Conservation (phyloP, 441 rosid species). For the Bocquillonia castaneifolia region DNA sequence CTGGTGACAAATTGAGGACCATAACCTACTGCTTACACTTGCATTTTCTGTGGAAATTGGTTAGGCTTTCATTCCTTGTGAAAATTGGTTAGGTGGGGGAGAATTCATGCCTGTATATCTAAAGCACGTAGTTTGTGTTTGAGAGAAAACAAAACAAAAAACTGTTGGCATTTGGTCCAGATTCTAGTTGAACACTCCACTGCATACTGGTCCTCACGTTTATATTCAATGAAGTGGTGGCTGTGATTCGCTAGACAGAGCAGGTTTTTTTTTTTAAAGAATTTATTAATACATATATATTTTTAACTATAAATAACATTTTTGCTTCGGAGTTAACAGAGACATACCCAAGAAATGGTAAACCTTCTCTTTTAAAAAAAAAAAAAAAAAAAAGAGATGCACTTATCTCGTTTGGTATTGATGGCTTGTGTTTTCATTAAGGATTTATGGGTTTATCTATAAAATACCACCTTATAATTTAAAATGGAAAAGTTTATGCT, state of each 20-base stretch:
- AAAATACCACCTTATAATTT: too few relatives aligned
- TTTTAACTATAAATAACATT: too few relatives aligned
- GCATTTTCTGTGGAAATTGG: background rate
- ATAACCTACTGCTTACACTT: background rate
- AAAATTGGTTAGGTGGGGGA: slow-evolving; percentile 12
- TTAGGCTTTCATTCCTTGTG: slow-evolving; percentile 17
- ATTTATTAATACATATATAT: too few relatives aligned
- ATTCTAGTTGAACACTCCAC: background rate
- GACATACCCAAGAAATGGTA: too few relatives aligned
- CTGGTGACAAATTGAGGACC: slow-evolving; percentile 7
- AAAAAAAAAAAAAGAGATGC: too few relatives aligned
- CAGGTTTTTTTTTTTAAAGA: too few relatives aligned
- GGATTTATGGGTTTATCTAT: too few relatives aligned
- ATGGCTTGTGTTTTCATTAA: too few relatives aligned
- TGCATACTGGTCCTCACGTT: background rate
- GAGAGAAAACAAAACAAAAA: slow-evolving; percentile 2
- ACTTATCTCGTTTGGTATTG: too few relatives aligned
- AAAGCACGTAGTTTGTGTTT: slow-evolving; percentile 16
- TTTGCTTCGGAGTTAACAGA: too few relatives aligned
- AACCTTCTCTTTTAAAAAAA: too few relatives aligned
- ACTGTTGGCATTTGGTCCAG: slow-evolving; percentile 5
- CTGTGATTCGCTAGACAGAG: slow-evolving; percentile 5
- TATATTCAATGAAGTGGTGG: slow-evolving; percentile 3
- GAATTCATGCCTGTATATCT: slow-evolving; percentile 8
- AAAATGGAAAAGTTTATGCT: too few relatives aligned